Conservation (phyloP, 208 protist genomes). For the Leishmania braziliensis region DNA sequence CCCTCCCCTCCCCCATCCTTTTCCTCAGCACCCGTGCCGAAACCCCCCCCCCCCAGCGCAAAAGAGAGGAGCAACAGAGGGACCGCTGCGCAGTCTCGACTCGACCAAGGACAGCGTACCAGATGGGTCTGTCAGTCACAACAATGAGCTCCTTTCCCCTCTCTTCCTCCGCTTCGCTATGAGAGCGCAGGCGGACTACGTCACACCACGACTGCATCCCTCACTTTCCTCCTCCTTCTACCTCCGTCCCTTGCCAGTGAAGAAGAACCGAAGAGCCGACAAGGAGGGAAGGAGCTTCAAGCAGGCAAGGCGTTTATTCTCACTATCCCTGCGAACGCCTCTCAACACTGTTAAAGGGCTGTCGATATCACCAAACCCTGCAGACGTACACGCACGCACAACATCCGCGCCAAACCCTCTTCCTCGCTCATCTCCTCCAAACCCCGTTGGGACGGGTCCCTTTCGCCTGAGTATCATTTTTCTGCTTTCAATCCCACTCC, state of each 20-base stretch:
- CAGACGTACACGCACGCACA: slow-evolving; percentile 1
- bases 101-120: not conserved
- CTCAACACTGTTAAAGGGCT: not conserved
- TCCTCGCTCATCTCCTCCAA: not conserved
- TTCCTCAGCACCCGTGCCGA: not conserved
- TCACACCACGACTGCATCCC: not conserved
- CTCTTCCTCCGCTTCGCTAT: not conserved
- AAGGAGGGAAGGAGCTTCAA: not conserved
- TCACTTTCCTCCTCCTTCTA: not conserved
- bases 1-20: not conserved
- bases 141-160: not conserved
- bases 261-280: not conserved
- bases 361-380: not conserved
- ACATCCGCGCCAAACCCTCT: not conserved
- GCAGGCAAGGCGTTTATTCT: not conserved
- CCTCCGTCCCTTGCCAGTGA: not conserved
- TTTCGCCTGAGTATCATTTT: not conserved
- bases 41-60: not conserved
- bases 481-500: not conserved
- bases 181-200: not conserved
- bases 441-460: not conserved
- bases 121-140: not conserved
- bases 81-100: not conserved
- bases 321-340: too few relatives aligned
- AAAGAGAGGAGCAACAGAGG: not conserved